Conservation (phyloP, 2,329 filamentous ascomycete genomes). For the Diplodia mutila region DNA sequence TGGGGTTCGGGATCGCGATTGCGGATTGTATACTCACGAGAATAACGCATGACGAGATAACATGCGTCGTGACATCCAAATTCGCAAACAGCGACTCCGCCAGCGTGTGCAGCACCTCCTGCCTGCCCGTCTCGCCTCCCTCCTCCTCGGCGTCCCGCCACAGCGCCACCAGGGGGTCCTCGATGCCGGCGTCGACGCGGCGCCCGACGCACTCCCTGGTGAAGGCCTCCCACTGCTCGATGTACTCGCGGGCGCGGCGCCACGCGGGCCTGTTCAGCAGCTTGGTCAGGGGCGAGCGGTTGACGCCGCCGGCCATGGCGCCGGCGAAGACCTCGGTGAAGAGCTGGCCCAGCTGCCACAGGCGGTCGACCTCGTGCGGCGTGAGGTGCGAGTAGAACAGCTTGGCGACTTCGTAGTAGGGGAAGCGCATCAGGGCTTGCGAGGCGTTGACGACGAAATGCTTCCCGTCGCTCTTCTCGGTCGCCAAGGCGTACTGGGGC, state of each 20-base stretch:
- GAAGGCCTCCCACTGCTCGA: slow-evolving; percentile 20
- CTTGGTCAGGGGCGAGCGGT: slow-evolving; percentile 13
- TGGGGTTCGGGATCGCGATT: too few species aligned
- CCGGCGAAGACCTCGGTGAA: not conserved
- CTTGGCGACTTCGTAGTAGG: slow-evolving; percentile 20
- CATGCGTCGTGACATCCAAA: slow-evolving; percentile 25
- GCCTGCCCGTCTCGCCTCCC: not conserved
- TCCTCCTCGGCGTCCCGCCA: not conserved
- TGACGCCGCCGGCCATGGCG: slow-evolving; percentile 8
- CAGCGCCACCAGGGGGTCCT: not conserved
- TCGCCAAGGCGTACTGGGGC: not conserved
- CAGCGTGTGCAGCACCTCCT: slow-evolving; percentile 22
- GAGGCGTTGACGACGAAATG: slow-evolving; percentile 19
- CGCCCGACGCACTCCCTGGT: not conserved
- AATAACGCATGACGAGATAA: slow-evolving; percentile 8
- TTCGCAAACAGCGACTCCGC: slow-evolving; percentile 25
- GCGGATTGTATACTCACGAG: too few species aligned
- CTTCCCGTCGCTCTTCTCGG: not conserved
- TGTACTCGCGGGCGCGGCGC: not conserved
- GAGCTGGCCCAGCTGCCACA: slow-evolving; percentile 25
- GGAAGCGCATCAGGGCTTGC: slow-evolving; percentile 20
- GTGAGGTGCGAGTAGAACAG: slow-evolving; percentile 17
- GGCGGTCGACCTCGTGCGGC: slow-evolving; percentile 4
- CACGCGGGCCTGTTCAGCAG: not conserved
- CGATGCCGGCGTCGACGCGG: not conserved